Evolutionary conservation across 2,329 filamentous ascomycete species (phyloP), one percentile per base, ranked within the genome.

Genomic region (Chrysoporthe cubensis): DNA sequence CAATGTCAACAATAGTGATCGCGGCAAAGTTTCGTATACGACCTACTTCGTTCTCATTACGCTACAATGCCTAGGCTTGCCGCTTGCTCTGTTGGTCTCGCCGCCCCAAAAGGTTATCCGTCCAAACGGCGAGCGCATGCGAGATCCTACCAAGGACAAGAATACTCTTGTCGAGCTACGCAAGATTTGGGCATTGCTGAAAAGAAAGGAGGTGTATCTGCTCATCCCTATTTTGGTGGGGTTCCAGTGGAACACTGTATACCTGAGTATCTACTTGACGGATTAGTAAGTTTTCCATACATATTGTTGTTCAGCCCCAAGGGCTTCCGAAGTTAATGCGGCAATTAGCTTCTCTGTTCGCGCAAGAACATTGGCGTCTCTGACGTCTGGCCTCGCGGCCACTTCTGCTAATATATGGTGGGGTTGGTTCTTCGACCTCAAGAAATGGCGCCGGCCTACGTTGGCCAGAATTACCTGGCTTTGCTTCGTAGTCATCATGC

Each of bases 251-350:
- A 85, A 84, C 69, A 74, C 72, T 42, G 84, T 83, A 0, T 86
- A 86, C 37, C 76, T 84, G 32, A 82, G 83, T 7, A 85, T 84
- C 21, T 86, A 86, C 71, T 77, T 85, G 18, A 82, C 83, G 11
- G 82, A 79, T 37, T 85, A 85, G 59, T 62, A 32, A 48, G 59
- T 50, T 2, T 7, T 40, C 18, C 7, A 43, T 26, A 42, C 46
- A 6, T 7, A 50, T 40, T 40, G 9, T 40, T 40, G 9, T 40
- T 40, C 37, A 40, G 37, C 37, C 37, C 37, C 5, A 40, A 40
- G 9, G 37, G 37, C 9, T 40, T 40, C 46, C 61, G 18, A 43
- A 34, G 59, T 6, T 61, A 16, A 46, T n/a, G 2, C 4, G n/a
- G 21, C 5, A 26, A 14, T 4, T 4, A 62, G 59, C 75, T 85